Base-by-base conservation (phyloP, 2,329 filamentous ascomycete genomes). In the Botrytis aclada region DNA sequence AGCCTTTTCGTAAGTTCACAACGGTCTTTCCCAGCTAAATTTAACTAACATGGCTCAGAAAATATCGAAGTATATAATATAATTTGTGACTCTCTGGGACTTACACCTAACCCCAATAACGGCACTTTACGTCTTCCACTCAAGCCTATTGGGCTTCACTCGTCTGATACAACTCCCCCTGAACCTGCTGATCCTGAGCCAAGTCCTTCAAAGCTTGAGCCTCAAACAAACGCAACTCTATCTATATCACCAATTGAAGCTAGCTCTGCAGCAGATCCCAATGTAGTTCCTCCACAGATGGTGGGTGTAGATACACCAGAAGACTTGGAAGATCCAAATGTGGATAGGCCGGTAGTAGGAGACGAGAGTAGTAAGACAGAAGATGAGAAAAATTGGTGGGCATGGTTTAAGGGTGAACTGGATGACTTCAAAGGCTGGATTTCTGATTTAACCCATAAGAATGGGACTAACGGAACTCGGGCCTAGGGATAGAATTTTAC, bases 1-100 rank as follows among this genome's bases (percentile, higher is more conserved):
- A 93, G 45, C 85, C 87, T 5, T 98, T 98, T 81, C 95, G 93
- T 95, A 88, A 88, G 92, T 75, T 12, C 60, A 8, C n/a, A 67
- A 12, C 58, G 22, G 32, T 63, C 72, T 62, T 14, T 39, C 10
- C 29, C 51, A 22, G 3, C 69, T 14, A 54, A 25, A 39, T 45
- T 22, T 22, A 65, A 29, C 83, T 80, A 83, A 80, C 75, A 78
- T 37, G 43, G 4, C 6, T 8, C 77, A 95, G 93, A 98, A 88
- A 98, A 98, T 76, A 95, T 89, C 74, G 93, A 98, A 79, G 92
- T 98, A 14, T 98, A 98, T 83, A 97, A 97, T 79, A 93, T 98
- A 75, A 83, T 98, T 62, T 98, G 95, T 81, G 95, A 98, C 82
- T 95, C 93, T 0, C 83, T 98, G 39, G 90, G 91, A 20, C 84